Evolutionary conservation across 352 stramenopile species (phyloP).

Genomic region (Salisapilia sapeloensis): DNA sequence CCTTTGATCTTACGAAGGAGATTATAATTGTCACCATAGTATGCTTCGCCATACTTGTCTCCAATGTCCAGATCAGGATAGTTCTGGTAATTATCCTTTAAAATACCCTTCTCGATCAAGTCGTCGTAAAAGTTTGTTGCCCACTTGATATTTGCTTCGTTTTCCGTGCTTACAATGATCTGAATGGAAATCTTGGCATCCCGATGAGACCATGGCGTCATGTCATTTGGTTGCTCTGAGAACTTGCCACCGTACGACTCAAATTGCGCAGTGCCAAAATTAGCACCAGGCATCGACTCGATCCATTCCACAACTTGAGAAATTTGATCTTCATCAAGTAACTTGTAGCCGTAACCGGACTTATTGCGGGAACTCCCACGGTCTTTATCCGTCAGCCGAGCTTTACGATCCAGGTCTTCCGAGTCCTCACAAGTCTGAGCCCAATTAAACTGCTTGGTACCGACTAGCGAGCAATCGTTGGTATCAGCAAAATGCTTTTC

Average conservation of each 20-base stretch:
- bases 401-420: conserved; percentile 14
- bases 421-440: conserved; percentile 17
- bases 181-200: conserved; percentile 29
- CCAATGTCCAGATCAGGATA: conserved; percentile 36
- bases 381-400: conserved; percentile 12
- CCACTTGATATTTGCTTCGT: conserved; percentile 22
- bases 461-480: conserved; percentile 22
- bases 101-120: conserved; percentile 16
- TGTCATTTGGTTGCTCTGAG: conserved; percentile 15
- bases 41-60: conserved; percentile 15
- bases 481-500: conserved; percentile 16
- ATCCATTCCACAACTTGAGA: conserved; percentile 15
- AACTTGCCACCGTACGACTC: conserved; percentile 32
- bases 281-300: conserved; percentile 15
- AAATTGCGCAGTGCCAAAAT: conserved; percentile 30
- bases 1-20: conserved; percentile 27
- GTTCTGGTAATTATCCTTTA: conserved; percentile 40
- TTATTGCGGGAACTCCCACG: conserved; percentile 34
- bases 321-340: conserved; percentile 16
- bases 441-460: conserved; percentile 30
- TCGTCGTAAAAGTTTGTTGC: conserved; percentile 16
- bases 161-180: conserved; percentile 16
- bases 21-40: conserved; percentile 36
- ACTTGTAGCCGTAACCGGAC: conserved; percentile 22
- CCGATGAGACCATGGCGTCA: conserved; percentile 24